Percentiles rank a stretch among this genome's conserved stretches.
phyloP scores from a whole-genome alignment of 106 monocot species.

The Xerophyta viscosa region DNA sequence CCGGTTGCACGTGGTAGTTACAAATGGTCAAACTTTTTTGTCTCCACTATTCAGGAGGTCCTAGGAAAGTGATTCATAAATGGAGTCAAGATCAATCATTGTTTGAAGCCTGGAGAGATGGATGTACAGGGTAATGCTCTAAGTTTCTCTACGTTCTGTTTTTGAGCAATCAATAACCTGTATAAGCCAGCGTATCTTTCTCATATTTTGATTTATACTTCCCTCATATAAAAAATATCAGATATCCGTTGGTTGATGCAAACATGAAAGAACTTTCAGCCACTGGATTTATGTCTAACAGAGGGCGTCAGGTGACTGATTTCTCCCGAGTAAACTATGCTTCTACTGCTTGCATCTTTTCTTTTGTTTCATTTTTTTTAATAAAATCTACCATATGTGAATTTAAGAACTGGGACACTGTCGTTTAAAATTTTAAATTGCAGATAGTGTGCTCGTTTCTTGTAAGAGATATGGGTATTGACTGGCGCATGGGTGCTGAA shows the following conservation, averaged over 20 bases:
- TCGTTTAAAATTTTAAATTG: too few relatives aligned
- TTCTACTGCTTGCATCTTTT: too few relatives aligned
- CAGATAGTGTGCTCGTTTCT: slow-evolving; percentile 98
- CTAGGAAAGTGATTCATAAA: slow-evolving; percentile 52
- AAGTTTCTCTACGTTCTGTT: too few relatives aligned
- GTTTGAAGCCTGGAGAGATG: slow-evolving; percentile 82
- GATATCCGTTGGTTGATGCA: slow-evolving; percentile 93
- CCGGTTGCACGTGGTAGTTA: too few relatives aligned
- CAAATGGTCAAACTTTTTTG: too few relatives aligned
- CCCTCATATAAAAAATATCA: slow-evolving; percentile 13
- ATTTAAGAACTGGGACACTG: too few relatives aligned
- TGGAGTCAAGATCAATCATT: slow-evolving; percentile 76
- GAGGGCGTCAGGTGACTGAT: slow-evolving; percentile 81
- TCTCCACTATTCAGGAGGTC: slow-evolving; percentile 51
- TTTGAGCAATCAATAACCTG: too few relatives aligned
- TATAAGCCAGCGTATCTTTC: too few relatives aligned
- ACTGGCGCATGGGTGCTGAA: slow-evolving; percentile 95
- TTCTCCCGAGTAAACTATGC: neutral
- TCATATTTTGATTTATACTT: neutral
- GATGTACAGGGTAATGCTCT: slow-evolving; percentile 67
- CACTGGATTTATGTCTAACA: slow-evolving; percentile 95
- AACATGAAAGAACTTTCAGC: slow-evolving; percentile 88
- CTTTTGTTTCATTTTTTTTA: too few relatives aligned
- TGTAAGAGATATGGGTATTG: slow-evolving; percentile 87
- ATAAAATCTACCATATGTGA: too few relatives aligned